Evolutionary conservation across 2,329 filamentous ascomycete genomes (phyloP), one percentile per base, ranked within the genome.

Genomic region (Cercospora sesami): DNA sequence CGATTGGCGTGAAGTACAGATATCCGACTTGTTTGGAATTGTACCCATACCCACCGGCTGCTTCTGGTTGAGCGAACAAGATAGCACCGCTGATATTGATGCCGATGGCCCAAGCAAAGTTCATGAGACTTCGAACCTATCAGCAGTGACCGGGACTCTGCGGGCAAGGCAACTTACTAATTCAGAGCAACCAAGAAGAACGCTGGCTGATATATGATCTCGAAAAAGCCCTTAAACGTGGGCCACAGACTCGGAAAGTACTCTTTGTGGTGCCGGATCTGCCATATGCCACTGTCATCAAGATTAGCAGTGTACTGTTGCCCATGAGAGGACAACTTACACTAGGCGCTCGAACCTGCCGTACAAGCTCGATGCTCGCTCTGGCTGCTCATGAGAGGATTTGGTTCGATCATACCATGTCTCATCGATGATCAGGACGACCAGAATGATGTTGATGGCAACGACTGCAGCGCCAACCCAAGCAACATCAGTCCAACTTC

Each of bases 1-100:
- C 69, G n/a, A 77, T 67, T n/a, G 75, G 75, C 4, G 76, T 74
- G 53, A 77, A 75, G 66, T 77, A 77, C 39, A 73, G 67, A 53
- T 66, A 75, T 18, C 65, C 64, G 28, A 70, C 64, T 16, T 61
- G 63, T 45, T 63, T 64, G 10, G 64, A 57, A n/a, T 66, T 66
- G 36, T 73, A 73, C 23, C 70, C 63, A 53, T 74, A 68, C 4
- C 53, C 53, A 9, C 53, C 53, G 5, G 16, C 28, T 28, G 26
- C 53, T 0, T 66, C n/a, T 60, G 63, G 68, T 6, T 72, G 73
- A 9, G 71, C 65, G 48, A 74, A 74, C 28, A 69, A 39, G 36
- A 73, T 72, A n/a, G 68, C 39, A 3, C 69, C 51, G 51, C 72
- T 74, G 1, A 71, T 75, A 55, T 73, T 74, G 63, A 74, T 74